Conservation (phyloP, 192 early-diverging fungal genomes). For the Lobosporangium transversale region DNA sequence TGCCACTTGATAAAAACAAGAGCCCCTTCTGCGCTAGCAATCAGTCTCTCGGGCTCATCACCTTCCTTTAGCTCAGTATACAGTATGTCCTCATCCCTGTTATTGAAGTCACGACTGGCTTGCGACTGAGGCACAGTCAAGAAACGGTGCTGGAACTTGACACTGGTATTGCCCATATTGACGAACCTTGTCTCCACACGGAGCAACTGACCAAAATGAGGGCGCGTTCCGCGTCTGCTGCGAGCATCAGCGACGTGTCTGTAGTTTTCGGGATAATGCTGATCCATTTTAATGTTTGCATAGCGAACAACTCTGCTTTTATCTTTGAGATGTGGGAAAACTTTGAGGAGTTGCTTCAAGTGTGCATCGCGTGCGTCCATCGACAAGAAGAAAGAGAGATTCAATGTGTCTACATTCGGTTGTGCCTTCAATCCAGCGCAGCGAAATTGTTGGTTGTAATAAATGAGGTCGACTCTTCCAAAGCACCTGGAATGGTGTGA, state of each 20-base stretch:
- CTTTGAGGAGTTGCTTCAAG: constrained; percentile 16
- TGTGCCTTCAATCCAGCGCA: constrained; percentile 39
- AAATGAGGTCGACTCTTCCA: constrained; percentile 27
- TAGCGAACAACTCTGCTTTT: constrained; percentile 40
- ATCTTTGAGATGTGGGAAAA: constrained; percentile 19
- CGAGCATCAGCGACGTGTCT: background rate
- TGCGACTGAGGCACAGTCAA: constrained; percentile 38
- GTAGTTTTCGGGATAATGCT: constrained; percentile 19
- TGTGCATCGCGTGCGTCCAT: constrained; percentile 43
- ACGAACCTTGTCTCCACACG: constrained; percentile 37
- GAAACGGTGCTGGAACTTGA: constrained; percentile 44
- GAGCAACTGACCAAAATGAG: constrained; percentile 23
- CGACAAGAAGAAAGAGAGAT: constrained; percentile 33
- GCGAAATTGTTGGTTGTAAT: constrained; percentile 8
- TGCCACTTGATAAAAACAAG: constrained; percentile 44
- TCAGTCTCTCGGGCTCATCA: constrained; percentile 36
- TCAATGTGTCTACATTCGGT: constrained; percentile 43
- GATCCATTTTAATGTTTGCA: constrained; percentile 42
- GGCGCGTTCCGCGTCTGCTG: constrained; percentile 7
- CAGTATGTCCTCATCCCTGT: constrained; percentile 23
- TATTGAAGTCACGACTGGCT: constrained; percentile 38
- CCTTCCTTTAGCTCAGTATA: constrained; percentile 17
- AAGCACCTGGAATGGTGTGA: constrained; percentile 11
- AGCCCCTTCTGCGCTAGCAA: constrained; percentile 43
- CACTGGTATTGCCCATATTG: constrained; percentile 25